phyloP scores from a whole-genome alignment of 495 filamentous ascomycete genomes.

The Tuber umbilicatum region DNA sequence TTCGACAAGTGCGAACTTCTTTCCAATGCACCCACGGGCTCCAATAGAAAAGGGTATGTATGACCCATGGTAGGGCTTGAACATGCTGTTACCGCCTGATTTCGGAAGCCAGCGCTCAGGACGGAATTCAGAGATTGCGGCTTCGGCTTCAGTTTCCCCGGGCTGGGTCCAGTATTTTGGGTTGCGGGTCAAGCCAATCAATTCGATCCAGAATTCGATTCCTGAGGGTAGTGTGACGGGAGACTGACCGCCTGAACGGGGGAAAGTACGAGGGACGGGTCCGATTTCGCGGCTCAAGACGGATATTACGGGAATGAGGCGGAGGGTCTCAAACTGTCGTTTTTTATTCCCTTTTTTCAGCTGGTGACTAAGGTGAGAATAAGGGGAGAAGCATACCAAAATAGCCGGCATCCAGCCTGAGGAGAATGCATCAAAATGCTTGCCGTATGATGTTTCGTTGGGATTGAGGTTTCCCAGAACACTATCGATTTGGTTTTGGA shows the following conservation, averaged over 20 bases:
- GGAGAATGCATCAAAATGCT: neutral
- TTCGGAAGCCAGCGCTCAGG: neutral
- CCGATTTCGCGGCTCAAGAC: neutral
- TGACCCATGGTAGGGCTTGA: neutral
- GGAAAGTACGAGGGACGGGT: neutral
- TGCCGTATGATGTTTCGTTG: neutral
- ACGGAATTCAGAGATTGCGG: neutral
- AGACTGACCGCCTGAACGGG: neutral
- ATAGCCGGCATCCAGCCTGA: neutral
- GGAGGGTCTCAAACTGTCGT: neutral
- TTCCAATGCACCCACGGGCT: conserved; percentile 59
- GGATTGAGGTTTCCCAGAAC: neutral
- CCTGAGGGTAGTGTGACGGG: neutral
- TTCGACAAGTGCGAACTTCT: conserved; percentile 71
- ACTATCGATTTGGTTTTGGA: neutral
- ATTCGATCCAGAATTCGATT: neutral
- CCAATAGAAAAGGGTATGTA: conserved; percentile 71
- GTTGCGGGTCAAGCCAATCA: neutral
- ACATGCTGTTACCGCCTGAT: neutral
- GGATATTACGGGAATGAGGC: neutral
- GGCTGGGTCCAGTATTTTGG: neutral
- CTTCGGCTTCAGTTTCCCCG: neutral
- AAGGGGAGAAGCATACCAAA: neutral
- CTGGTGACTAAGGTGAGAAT: neutral
- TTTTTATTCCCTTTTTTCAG: neutral